A percentile compares a stretch with the other conserved stretches of the same genome.
phyloP scores from a whole-genome alignment of 1,139 yeast genomes.

The Insectozyma bohioensis region DNA sequence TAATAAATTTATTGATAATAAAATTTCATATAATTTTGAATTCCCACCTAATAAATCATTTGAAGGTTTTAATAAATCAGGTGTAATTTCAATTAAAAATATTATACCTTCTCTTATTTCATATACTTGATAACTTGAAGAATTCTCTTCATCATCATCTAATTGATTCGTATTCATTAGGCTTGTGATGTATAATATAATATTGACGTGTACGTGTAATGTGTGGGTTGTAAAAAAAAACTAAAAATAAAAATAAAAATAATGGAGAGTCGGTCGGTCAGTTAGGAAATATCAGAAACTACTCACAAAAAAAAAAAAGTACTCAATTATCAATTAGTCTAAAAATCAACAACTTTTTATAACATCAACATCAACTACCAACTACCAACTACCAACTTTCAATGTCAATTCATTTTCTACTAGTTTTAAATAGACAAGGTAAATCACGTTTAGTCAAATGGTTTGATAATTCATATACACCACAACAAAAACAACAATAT shows the following conservation, averaged over 20 bases:
- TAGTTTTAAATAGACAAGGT: slow-evolving; percentile 92
- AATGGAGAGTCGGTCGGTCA: not conserved
- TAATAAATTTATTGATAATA: slow-evolving; percentile 53
- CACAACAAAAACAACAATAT: slow-evolving; percentile 53
- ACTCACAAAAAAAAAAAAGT: not conserved
- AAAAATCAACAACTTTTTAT: not conserved
- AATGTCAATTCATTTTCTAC: slow-evolving; percentile 77
- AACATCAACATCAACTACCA: no score
- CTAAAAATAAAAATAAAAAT: no score
- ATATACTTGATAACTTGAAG: slow-evolving; percentile 31
- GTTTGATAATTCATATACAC: slow-evolving; percentile 46
- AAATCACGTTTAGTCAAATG: slow-evolving; percentile 83
- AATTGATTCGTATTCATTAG: slow-evolving; percentile 1
- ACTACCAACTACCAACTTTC: no score
- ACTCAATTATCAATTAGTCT: not conserved
- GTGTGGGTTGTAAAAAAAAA: no score
- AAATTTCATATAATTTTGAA: slow-evolving; percentile 50
- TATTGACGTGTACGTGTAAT: not conserved
- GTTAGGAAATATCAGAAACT: not conserved
- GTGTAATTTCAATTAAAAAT: slow-evolving; percentile 61
- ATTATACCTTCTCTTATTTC: slow-evolving; percentile 64
- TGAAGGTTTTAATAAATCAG: slow-evolving; percentile 41
- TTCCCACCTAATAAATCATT: slow-evolving; percentile 34
- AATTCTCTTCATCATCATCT: slow-evolving; percentile 15
- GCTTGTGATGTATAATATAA: not conserved